Evolutionary conservation across 1,284 basidiomycete species (phyloP), one percentile per base, ranked within the genome.

Genomic region (Ceratobasidium sp.): DNA sequence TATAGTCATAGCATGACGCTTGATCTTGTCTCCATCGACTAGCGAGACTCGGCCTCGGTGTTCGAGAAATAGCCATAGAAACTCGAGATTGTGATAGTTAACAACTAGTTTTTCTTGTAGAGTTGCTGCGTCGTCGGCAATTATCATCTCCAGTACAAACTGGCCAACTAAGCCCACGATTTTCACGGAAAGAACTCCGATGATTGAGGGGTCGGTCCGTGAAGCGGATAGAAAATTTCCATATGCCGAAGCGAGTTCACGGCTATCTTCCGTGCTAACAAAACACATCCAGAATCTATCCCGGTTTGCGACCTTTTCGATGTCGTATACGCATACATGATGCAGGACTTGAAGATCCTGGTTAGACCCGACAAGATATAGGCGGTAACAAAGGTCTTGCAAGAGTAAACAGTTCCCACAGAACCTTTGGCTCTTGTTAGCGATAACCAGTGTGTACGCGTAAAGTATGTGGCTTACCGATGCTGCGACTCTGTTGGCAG

Each of bases 81-180:
- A 37, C 9, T 43, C 19, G 9, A 61, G 17, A 19, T 52, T 52
- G 6, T 22, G 51, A 22, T 52, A 22, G 17, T n/a, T 52, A 9
- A 22, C 51, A n/a, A 22, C 8, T 5, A 52, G 51, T n/a, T 2
- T 15, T 22, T 52, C 51, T 52, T 52, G n/a, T 9, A 22, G 51
- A 52, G 51, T 52, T 52, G 51, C n/a, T 22, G 51, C 5, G 22
- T n/a, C n/a, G 22, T 52, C 17, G n/a, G 22, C 51, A 6, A 15
- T n/a, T 22, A 22, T 7, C n/a, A 52, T 22, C 17, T 52, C 51
- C n/a, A 52, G 17, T 9, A 22, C 51, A 52, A 52, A 52, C 51
- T 52, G n/a, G 51, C 51, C 51, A 8, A 52, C 51, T n/a, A 52
- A 52, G 51, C n/a, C n/a, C 51, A 52, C 22, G 51, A 52, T 52